phyloP scores from a whole-genome alignment of 345 rosid genomes.

The Alliaria petiolata region DNA sequence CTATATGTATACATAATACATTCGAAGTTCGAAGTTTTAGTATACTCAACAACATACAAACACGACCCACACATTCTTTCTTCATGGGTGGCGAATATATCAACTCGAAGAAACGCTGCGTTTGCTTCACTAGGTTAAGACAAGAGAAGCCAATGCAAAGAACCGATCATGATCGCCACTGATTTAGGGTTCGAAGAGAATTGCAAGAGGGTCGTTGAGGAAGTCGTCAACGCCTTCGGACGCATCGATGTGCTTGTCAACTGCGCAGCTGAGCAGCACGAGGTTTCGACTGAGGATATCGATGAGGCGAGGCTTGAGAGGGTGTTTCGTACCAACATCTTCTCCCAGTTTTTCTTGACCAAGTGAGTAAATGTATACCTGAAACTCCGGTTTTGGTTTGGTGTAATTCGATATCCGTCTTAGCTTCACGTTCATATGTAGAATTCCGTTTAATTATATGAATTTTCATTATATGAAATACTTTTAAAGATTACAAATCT shows the following conservation, averaged over 20 bases:
- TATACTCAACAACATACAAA: no score
- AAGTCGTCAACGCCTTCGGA: slow-evolving; percentile 58
- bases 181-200: slow-evolving; percentile 73
- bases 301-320: slow-evolving; percentile 66
- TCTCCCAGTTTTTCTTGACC: slow-evolving; percentile 54
- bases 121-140: slow-evolving; percentile 40
- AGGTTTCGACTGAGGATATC: slow-evolving; percentile 54
- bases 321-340: slow-evolving; percentile 68
- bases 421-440: no score
- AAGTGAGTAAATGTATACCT: slow-evolving; percentile 30
- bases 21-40: no score
- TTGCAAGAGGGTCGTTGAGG: slow-evolving; percentile 59
- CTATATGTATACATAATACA: no score
- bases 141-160: slow-evolving; percentile 49
- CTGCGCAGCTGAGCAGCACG: slow-evolving; percentile 63
- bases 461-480: no score
- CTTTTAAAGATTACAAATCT: no score
- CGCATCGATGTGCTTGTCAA: slow-evolving; percentile 64
- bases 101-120: slow-evolving; percentile 50
- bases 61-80: no score
- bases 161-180: slow-evolving; percentile 48
- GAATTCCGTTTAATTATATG: no score
- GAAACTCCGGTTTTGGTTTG: neutral
- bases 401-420: no score
- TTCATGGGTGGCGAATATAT: no score